Base-by-base conservation (phyloP, 108 stramenopile species). In the Fistulifera solaris region DNA sequence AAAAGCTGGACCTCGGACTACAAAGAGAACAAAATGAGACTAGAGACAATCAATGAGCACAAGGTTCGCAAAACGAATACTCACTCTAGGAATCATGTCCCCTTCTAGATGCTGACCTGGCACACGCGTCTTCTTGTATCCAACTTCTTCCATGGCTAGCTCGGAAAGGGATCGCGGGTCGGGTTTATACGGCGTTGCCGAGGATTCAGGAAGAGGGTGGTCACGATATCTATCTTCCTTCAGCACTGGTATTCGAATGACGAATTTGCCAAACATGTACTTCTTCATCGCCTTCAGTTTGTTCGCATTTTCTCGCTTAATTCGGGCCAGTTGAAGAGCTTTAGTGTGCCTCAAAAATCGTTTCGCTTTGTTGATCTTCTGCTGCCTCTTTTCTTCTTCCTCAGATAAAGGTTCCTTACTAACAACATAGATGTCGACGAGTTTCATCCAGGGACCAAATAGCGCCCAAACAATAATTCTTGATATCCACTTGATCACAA, bases 391-490 rank as follows among this genome's bases (percentile, higher is more conserved):
- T 24, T 27, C n/a, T 45, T 43, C 43, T 26, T n/a, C 18, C n/a
- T 48, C 22, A 18, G 17, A 19, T 6, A 38, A 17, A 26, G 40
- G 19, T 27, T 28, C 22, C 48, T 56, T 62, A 16, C 62, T 54
- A 25, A 75, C 47, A 19, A 66, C 75, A 49, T 63, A 82, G 16
- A 75, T 68, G 55, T 88, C 86, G 17, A 73, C 63, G n/a, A 80
- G 48, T 58, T 67, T 80, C 79, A 88, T 88, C 80, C 78, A 81
- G 16, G 86, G 85, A 41, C 85, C 85, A 56, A 87, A 68, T 10
- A 67, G 49, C 14, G 66, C 65, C 81, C 81, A 90, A 0, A 79
- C 79, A 19, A 75, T 38, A 48, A 77, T 13, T 54, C 89, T 62
- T 4, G 55, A 46, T 2, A 63, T 41, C 80, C 80, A 90, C 24